Percentiles rank a stretch among this genome's conserved stretches.
phyloP scores from a whole-genome alignment of 2,329 filamentous ascomycete species.

The Xylariaceae sp. region DNA sequence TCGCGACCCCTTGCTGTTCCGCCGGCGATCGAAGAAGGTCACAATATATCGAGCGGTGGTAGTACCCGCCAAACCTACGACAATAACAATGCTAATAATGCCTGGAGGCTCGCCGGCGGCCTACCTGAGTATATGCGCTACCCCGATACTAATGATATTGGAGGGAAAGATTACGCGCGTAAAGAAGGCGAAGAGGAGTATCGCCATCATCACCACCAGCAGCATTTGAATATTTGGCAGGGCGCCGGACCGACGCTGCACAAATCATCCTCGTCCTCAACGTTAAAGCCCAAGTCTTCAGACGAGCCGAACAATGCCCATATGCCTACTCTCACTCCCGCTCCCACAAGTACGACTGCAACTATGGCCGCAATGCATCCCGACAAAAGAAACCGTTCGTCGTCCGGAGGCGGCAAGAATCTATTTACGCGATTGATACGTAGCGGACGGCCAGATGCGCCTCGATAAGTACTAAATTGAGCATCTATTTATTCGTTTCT shows the following conservation, averaged over 20 bases:
- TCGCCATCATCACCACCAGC: conserved; percentile 8
- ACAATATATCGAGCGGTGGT: conserved; percentile 15
- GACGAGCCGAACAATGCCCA: conserved; percentile 20
- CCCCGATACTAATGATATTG: not conserved
- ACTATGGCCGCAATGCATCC: conserved; percentile 7
- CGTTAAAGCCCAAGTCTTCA: conserved; percentile 15
- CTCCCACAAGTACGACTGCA: not conserved
- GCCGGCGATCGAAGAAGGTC: not conserved
- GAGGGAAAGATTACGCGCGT: conserved; percentile 3
- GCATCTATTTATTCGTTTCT: not conserved
- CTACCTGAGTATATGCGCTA: conserved; percentile 20
- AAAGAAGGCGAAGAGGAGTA: conserved; percentile 11
- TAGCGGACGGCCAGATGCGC: conserved; percentile 33
- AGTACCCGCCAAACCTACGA: too few species aligned
- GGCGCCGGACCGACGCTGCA: conserved; percentile 1
- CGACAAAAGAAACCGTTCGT: conserved; percentile 28
- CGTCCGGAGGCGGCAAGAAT: conserved; percentile 25
- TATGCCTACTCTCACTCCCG: not conserved
- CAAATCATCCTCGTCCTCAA: conserved; percentile 17
- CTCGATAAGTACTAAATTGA: conserved; percentile 1
- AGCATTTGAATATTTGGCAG: conserved; percentile 8
- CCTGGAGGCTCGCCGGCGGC: conserved; percentile 14
- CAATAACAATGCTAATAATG: too few species aligned
- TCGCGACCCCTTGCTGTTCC: not conserved
- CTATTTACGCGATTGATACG: conserved; percentile 36